Evolutionary conservation across 1,139 yeast species (phyloP), one percentile per base, ranked within the genome.

Genomic region (Blastobotrys niveus): DNA sequence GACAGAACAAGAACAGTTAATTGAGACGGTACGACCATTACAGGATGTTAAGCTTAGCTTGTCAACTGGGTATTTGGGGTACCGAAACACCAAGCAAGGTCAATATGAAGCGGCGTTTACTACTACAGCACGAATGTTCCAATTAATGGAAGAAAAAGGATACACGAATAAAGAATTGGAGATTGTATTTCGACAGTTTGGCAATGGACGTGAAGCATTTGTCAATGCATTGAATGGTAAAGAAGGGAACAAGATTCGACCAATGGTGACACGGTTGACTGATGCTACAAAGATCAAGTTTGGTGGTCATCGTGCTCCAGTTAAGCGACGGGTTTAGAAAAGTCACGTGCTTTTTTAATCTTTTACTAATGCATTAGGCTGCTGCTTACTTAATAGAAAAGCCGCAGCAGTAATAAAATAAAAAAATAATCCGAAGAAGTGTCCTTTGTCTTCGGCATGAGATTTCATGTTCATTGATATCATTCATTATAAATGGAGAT

Each of bases 101-200:
- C 95, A 88, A 63, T 86, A 86, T 60, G 98, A 89, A 66, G 96
- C 96, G 1, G 85, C 83, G n/a, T 88, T 83, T 71, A 96, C 88
- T 62, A 84, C 91, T 10, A 72, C 88, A 19, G 70, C 88, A 7
- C 76, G 77, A 53, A 73, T 85, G 70, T 87, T 89, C 65, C 75
- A 80, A 52, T 65, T 74, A 51, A 84, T 89, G 58, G 78, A 80
- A 58, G 62, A 67, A 46, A 72, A 72, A 52, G 75, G 74, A 36
- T 67, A 73, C 50, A 65, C 80, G 44, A 53, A 56, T 38, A 50
- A 55, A 34, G 57, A 60, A 17, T 49, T 67, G 31, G 96, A 89
- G 63, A 65, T 91, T 45, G 77, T 86, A 15, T 70, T 88, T 58
- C 80, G 80, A 57, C 85, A 86, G 55, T 86, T 82, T 56, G 95